A percentile compares a stretch with the other conserved stretches of the same genome.
These are phyloP conservation scores for Cyberlindnera subsufficiens DNA, from an alignment of 805 yeast genomes.

Conservation along the genomic window DNA sequence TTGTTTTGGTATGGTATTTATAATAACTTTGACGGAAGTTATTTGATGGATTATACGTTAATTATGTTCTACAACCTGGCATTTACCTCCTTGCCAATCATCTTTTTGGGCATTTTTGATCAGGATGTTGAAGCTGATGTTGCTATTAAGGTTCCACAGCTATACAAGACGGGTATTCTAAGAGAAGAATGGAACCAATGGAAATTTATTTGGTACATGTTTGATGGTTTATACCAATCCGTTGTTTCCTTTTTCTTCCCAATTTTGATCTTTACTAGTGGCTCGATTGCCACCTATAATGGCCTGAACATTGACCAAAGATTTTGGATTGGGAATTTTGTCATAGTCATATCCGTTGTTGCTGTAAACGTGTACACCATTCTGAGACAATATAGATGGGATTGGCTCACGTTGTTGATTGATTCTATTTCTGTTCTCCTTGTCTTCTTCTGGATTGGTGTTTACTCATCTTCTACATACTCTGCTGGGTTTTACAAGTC, in stretches of 20 bases:
- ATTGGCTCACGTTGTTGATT: conserved; percentile 60
- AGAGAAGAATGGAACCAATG: conserved; percentile 63
- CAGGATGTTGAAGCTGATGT: conserved; percentile 72
- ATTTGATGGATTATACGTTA: conserved; percentile 72
- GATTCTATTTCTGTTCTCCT: conserved; percentile 52
- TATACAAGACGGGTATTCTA: conserved; percentile 67
- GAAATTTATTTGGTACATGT: conserved; percentile 69
- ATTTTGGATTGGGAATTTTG: conserved; percentile 62
- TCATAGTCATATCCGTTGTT: conserved; percentile 57
- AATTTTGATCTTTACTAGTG: conserved; percentile 43
- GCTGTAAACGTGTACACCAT: conserved; percentile 61
- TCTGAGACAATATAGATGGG: conserved; percentile 75
- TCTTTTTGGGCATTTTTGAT: conserved; percentile 70
- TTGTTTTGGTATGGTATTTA: conserved; percentile 77
- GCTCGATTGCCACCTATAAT: conserved; percentile 38
- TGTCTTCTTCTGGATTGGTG: conserved; percentile 71
- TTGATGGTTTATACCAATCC: conserved; percentile 74
- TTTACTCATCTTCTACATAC: conserved; percentile 55
- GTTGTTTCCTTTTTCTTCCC: conserved; percentile 70
- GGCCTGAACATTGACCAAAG: conserved; percentile 64
- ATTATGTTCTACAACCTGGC: conserved; percentile 80
- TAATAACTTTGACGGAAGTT: conserved; percentile 73
- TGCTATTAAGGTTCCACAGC: conserved; percentile 65
- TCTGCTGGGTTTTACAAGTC: conserved; percentile 57
- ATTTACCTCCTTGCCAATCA: conserved; percentile 75